A percentile compares a stretch with the other conserved stretches of the same genome.
These are phyloP conservation scores for Myxozyma monticola DNA, from an alignment of 805 yeast species.

Conservation along the genomic window DNA sequence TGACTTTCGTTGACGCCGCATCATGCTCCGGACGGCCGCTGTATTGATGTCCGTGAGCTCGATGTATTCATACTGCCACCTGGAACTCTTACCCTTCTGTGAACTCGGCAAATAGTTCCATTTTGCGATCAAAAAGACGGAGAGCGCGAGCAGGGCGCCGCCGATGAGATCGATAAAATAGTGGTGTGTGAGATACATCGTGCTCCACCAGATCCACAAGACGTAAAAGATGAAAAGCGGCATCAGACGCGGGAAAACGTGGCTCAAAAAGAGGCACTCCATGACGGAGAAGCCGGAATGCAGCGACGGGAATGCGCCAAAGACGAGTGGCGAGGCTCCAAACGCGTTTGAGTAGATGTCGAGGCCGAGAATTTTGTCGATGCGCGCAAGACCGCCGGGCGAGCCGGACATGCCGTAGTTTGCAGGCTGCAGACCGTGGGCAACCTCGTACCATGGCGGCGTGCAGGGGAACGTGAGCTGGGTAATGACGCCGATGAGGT, in stretches of 20 bases:
- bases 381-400: slow-evolving; percentile 92
- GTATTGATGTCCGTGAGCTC: slow-evolving; percentile 27
- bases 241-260: slow-evolving; percentile 72
- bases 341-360: slow-evolving; percentile 83
- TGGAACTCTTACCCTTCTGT: slow-evolving; percentile 41
- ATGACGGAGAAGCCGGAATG: slow-evolving; percentile 94
- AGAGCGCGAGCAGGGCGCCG: slow-evolving; percentile 77
- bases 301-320: slow-evolving; percentile 84
- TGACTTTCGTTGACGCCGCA: slow-evolving; percentile 2
- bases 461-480: slow-evolving; percentile 91
- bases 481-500: slow-evolving; percentile 76
- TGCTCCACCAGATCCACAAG: slow-evolving; percentile 95
- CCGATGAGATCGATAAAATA: slow-evolving; percentile 90
- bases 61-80: slow-evolving; percentile 47
- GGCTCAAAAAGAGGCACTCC: slow-evolving; percentile 84
- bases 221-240: slow-evolving; percentile 75
- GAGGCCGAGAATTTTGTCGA: slow-evolving; percentile 74
- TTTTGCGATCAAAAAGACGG: slow-evolving; percentile 68
- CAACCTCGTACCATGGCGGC: slow-evolving; percentile 93
- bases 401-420: slow-evolving; percentile 89
- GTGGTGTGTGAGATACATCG: slow-evolving; percentile 97
- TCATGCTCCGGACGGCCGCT: neutral
- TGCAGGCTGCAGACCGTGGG: slow-evolving; percentile 85
- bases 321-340: slow-evolving; percentile 83
- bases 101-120: slow-evolving; percentile 61